phyloP scores from a whole-genome alignment of 768 basidiomycete species.

The Lentinula raphanica region DNA sequence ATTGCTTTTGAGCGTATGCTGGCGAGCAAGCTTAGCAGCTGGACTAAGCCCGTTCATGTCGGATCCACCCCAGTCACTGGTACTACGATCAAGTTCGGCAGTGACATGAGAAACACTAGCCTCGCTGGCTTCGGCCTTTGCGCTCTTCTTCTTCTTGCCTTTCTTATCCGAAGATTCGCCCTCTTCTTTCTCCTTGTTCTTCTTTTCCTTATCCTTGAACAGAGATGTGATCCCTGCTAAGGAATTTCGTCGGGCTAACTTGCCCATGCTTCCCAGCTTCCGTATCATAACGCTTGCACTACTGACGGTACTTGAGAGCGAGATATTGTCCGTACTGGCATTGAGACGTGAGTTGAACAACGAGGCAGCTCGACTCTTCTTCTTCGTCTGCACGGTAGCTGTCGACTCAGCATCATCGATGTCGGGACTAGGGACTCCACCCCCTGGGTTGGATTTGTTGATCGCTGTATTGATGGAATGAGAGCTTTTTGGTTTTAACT shows the following conservation, averaged over 20 bases:
- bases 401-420: constrained; percentile 38
- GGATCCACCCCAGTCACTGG: constrained; percentile 54
- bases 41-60: constrained; percentile 77
- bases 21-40: constrained; percentile 83
- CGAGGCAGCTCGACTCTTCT: constrained; percentile 64
- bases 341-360: constrained; percentile 89
- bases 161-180: constrained; percentile 37
- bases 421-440: constrained; percentile 21
- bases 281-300: constrained; percentile 95
- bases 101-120: constrained; percentile 78
- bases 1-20: constrained; percentile 87
- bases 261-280: constrained; percentile 88
- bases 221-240: constrained; percentile 87
- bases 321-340: constrained; percentile 91
- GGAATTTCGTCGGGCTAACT: constrained; percentile 83
- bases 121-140: constrained; percentile 60
- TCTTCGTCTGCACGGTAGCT: constrained; percentile 54
- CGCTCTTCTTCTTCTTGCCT: constrained; percentile 45
- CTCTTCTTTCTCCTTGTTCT: constrained; percentile 40
- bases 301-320: constrained; percentile 88
- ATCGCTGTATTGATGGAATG: constrained; percentile 24
- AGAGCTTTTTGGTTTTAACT: constrained; percentile 29
- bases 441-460: constrained; percentile 17
- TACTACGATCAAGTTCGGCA: constrained; percentile 72
- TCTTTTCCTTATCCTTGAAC: constrained; percentile 79